Conservation (phyloP, 805 yeast genomes). For the Wickerhamiella occidentalis region DNA sequence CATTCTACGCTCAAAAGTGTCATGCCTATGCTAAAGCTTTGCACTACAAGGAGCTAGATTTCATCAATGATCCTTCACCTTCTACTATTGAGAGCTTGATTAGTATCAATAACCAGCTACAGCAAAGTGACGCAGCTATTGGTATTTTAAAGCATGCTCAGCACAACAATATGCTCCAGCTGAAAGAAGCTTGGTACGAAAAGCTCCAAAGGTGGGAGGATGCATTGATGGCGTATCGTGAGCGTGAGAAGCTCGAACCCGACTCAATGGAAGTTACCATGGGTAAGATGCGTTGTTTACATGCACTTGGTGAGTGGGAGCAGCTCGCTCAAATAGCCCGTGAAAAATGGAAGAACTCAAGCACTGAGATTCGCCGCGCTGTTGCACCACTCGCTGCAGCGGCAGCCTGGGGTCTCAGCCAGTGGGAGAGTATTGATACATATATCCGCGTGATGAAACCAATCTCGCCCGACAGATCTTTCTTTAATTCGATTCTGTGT, state of each 20-base stretch:
- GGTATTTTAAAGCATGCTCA: slow-evolving; percentile 94
- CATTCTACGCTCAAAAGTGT: slow-evolving; percentile 85
- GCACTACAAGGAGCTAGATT: slow-evolving; percentile 90
- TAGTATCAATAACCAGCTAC: slow-evolving; percentile 84
- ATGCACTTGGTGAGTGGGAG: slow-evolving; percentile 99
- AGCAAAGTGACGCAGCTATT: slow-evolving; percentile 95
- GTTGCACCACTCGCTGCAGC: slow-evolving; percentile 98
- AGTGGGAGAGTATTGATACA: slow-evolving; percentile 92
- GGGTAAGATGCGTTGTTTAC: slow-evolving; percentile 97
- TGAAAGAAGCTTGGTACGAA: slow-evolving; percentile 97
- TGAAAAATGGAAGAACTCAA: slow-evolving; percentile 67
- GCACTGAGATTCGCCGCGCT: slow-evolving; percentile 60
- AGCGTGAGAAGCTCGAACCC: slow-evolving; percentile 47
- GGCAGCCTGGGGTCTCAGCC: slow-evolving; percentile 96
- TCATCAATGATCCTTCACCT: slow-evolving; percentile 83
- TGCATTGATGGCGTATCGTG: slow-evolving; percentile 80
- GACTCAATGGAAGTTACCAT: slow-evolving; percentile 71
- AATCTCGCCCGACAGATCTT: slow-evolving; percentile 89
- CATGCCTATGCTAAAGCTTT: slow-evolving; percentile 97
- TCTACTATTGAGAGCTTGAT: slow-evolving; percentile 86
- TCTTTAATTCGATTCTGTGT: slow-evolving; percentile 80
- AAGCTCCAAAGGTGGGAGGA: slow-evolving; percentile 97
- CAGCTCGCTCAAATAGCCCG: slow-evolving; percentile 73
- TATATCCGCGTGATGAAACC: slow-evolving; percentile 81
- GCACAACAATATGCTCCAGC: slow-evolving; percentile 62